Percentiles rank a stretch among this genome's conserved stretches.
Conservation (phyloP, 2,329 filamentous ascomycete species). For the Ophiostoma sp. region DNA sequence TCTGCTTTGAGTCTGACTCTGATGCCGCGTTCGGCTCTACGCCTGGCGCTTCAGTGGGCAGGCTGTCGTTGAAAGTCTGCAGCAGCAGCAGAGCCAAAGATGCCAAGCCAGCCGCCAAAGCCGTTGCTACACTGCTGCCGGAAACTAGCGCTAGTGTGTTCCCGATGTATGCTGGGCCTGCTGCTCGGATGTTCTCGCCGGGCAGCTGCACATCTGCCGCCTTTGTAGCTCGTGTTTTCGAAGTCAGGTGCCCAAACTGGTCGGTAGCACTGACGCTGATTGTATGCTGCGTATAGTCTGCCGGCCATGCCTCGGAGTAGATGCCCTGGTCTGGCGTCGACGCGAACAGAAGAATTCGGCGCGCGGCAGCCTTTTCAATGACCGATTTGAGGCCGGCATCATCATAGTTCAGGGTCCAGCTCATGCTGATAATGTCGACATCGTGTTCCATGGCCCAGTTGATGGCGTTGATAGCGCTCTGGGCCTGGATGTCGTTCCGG, state of each 20-base stretch:
- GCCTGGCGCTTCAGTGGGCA: neutral
- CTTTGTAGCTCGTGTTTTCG: constrained; percentile 26
- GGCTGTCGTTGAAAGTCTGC: constrained; percentile 11
- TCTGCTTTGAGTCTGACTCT: neutral
- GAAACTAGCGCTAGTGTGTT: constrained; percentile 13
- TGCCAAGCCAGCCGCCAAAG: constrained; percentile 32
- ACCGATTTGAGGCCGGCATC: constrained; percentile 29
- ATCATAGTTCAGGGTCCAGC: constrained; percentile 29
- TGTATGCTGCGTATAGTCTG: constrained; percentile 24
- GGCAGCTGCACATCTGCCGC: constrained; percentile 17
- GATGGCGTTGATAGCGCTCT: constrained; percentile 17
- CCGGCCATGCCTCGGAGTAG: constrained; percentile 18
- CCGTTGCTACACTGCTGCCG: constrained; percentile 32
- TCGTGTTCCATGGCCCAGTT: constrained; percentile 20
- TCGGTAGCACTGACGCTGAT: constrained; percentile 33
- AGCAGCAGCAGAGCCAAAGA: constrained; percentile 28
- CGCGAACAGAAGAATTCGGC: constrained; percentile 36
- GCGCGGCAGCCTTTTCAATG: constrained; percentile 29
- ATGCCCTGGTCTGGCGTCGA: constrained; percentile 33
- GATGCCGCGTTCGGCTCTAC: too few species aligned
- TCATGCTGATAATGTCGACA: constrained; percentile 38
- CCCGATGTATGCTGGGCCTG: constrained; percentile 8
- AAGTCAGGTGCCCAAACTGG: constrained; percentile 26
- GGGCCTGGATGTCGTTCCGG: constrained; percentile 13
- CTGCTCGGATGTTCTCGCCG: constrained; percentile 15